Base-by-base conservation (phyloP, 2,329 filamentous ascomycete genomes). In the Ophiocordyceps camponoti-saundersi region DNA sequence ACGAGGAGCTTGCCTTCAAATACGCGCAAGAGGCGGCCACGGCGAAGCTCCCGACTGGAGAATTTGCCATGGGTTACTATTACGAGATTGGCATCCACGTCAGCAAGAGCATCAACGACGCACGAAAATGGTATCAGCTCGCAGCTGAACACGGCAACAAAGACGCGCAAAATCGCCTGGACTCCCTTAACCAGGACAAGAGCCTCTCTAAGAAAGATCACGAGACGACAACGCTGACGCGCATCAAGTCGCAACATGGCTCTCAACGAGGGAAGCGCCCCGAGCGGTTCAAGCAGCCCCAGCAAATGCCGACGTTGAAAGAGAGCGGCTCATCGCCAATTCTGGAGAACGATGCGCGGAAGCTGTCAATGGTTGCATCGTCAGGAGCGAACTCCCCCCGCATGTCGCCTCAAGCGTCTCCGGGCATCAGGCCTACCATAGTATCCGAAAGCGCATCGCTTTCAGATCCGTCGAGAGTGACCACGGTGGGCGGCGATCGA, bases 51-150 rank as follows among this genome's bases (percentile, higher is more conserved):
- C 74, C 87, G 0, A 96, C 89, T 0, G 92, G 89, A 44, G 88
- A 96, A 62, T 98, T 98, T 58, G 92, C 92, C 23, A 78, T 98
- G 71, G 90, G 90, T 12, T 98, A 98, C 64, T 98, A 96, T 66
- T 79, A 92, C 60, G 92, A 98, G 62, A 93, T 98, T 55, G 92
- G 92, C 54, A 94, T 98, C 59, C 81, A 88, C 58, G 84, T 93
- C 22, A 76, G 79, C n/a, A 83, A 86, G 53, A 85, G 90, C 59
- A 66, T 95, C 41, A 75, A 79, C 45, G 85, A 92, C 60, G 90
- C 92, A 1, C 73, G 83, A 51, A 79, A 73, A 52, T 98, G 92
- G 92, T 98, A 98, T 60, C 78, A 84, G 53, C 80, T 87, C 57
- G 90, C 92, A 8, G 84, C 88, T 29, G 82, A 85, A 30, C 86